Conservation (phyloP, 2,329 filamentous ascomycete genomes). For the Diaporthe nobilis region DNA sequence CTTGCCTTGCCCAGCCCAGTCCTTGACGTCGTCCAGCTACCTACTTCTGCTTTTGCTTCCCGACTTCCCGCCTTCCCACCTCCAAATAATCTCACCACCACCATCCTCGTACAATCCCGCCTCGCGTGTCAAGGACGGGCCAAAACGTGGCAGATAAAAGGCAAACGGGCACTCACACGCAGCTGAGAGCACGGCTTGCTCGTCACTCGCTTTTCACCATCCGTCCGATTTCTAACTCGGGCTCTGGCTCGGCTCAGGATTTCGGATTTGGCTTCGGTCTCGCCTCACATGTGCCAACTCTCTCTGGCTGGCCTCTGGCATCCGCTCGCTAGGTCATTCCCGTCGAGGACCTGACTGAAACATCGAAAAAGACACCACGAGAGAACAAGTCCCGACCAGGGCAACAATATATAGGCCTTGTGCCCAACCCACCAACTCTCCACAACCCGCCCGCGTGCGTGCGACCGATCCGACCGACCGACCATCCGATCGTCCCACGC, state of each 20-base stretch:
- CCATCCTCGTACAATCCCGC: conserved; percentile 4
- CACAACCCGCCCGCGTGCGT: conserved; percentile 14
- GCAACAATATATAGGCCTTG: conserved; percentile 22
- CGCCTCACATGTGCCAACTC: conserved; percentile 22
- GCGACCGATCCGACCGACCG: conserved; percentile 11
- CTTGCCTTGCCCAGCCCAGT: conserved; percentile 8
- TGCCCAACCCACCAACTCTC: conserved; percentile 14
- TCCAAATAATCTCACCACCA: conserved; percentile 11
- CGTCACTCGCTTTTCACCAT: conserved; percentile 11
- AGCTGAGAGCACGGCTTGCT: conserved; percentile 12
- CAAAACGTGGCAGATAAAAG: conserved; percentile 27
- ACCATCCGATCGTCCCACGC: background rate
- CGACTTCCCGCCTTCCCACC: background rate
- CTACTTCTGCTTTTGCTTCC: conserved; percentile 9
- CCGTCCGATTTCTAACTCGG: conserved; percentile 9
- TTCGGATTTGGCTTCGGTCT: conserved; percentile 9
- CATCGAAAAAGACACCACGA: background rate
- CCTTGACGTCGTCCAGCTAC: conserved; percentile 23
- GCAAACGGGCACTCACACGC: conserved; percentile 8
- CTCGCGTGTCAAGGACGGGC: conserved; percentile 12
- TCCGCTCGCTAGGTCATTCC: conserved; percentile 15
- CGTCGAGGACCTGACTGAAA: conserved; percentile 12
- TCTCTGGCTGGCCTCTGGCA: conserved; percentile 25
- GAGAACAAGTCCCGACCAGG: conserved; percentile 10
- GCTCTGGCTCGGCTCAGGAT: conserved; percentile 1